Evolutionary conservation across 352 stramenopile species (phyloP).

Genomic region (Aphanomyces cochlioides): DNA sequence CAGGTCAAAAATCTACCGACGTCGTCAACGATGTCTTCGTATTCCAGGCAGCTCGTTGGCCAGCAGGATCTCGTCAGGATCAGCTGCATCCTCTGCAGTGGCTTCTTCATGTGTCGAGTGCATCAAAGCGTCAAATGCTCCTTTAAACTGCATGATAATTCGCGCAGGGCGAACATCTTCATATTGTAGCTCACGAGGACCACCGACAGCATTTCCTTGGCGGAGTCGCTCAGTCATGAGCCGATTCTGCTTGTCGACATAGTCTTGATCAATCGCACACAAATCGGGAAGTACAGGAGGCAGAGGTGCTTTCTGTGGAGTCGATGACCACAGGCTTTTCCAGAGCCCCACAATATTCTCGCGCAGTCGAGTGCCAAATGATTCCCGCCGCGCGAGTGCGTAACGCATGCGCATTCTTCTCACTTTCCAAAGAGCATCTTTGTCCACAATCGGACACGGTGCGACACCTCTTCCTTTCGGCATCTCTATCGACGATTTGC

Average conservation of each 20-base stretch:
- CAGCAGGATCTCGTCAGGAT: not conserved
- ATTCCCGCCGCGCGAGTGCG: not conserved
- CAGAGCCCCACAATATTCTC: not conserved
- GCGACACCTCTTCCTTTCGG: not conserved
- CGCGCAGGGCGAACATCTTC: too few relatives aligned
- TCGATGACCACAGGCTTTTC: not conserved
- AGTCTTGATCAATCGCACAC: slow-evolving; percentile 6
- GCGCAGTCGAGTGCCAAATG: not conserved
- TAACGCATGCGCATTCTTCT: slow-evolving; percentile 23
- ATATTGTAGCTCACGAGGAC: not conserved
- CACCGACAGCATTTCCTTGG: not conserved
- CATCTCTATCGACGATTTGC: not conserved
- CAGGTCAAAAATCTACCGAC: not conserved
- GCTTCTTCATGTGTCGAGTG: not conserved
- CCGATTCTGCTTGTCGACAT: slow-evolving; percentile 2
- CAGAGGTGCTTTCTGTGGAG: not conserved
- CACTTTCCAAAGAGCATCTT: not conserved
- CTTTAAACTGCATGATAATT: not conserved
- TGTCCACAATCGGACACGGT: not conserved
- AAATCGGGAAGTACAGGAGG: slow-evolving; percentile 6
- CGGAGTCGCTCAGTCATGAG: not conserved
- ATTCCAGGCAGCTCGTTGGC: not conserved
- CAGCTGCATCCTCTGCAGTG: not conserved
- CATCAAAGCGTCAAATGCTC: not conserved
- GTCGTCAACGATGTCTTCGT: not conserved